Conservation (phyloP, 1,284 basidiomycete species). For the Pseudozyma tsukubaensis region DNA sequence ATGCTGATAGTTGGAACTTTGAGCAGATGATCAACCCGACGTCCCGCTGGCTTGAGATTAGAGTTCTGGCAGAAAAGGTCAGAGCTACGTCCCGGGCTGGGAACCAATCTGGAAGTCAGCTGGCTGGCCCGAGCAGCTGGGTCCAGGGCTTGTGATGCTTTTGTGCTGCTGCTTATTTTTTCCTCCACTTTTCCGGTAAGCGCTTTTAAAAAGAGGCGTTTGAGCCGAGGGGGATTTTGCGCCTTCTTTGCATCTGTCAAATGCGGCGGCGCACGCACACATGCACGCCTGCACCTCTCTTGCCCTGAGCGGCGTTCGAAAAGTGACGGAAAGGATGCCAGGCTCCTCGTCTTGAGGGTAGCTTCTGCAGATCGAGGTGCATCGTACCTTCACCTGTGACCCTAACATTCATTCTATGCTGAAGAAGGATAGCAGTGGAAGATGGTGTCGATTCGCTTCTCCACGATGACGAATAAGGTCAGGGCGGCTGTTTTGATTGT, state of each 20-base stretch:
- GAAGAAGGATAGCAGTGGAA: neutral
- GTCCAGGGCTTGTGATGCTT: no score
- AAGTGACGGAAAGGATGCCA: neutral
- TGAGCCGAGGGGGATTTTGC: neutral
- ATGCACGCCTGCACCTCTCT: neutral
- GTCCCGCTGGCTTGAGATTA: no score
- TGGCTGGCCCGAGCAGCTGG: no score
- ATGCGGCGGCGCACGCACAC: neutral
- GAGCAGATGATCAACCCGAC: no score
- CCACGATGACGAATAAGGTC: neutral
- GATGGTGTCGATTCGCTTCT: neutral
- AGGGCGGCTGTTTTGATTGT: neutral
- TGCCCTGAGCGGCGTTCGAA: neutral
- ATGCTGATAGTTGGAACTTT: no score
- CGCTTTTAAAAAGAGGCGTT: neutral
- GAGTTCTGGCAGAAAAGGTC: no score
- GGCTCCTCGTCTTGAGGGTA: neutral
- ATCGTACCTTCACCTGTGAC: no score
- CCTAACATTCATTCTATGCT: no score
- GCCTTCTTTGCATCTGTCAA: neutral
- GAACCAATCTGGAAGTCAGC: no score
- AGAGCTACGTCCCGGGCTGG: no score
- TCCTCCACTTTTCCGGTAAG: conserved; percentile 11
- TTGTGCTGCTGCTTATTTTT: neutral
- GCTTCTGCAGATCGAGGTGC: no score